Conservation (phyloP, 2,329 filamentous ascomycete genomes). For the Ophiocordyceps sinensis region DNA sequence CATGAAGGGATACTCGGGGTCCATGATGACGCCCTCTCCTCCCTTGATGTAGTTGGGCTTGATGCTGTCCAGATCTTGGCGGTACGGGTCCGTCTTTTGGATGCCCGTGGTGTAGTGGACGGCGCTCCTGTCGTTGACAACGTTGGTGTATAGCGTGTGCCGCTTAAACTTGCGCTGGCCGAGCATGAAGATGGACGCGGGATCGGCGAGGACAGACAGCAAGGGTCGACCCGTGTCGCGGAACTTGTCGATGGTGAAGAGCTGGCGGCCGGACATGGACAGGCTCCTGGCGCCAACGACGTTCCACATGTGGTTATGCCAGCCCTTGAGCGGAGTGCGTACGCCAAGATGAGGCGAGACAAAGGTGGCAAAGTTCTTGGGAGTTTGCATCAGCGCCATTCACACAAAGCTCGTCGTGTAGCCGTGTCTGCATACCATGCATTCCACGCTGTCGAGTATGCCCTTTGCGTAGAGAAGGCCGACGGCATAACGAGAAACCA, state of each 20-base stretch:
- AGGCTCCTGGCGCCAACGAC: constrained; percentile 68
- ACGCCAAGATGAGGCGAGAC: constrained; percentile 74
- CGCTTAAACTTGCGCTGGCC: constrained; percentile 64
- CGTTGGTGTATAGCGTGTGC: constrained; percentile 70
- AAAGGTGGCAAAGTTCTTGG: constrained; percentile 81
- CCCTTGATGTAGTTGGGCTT: constrained; percentile 61
- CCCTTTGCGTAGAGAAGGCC: constrained; percentile 73
- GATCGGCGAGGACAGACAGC: constrained; percentile 68
- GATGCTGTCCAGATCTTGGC: constrained; percentile 44
- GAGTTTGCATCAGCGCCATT: neutral
- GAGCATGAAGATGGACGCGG: constrained; percentile 71
- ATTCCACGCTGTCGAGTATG: constrained; percentile 63
- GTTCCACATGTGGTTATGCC: constrained; percentile 60
- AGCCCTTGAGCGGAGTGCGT: constrained; percentile 51
- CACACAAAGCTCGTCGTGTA: neutral
- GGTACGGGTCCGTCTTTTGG: constrained; percentile 63
- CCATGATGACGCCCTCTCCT: constrained; percentile 62
- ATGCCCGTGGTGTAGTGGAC: constrained; percentile 75
- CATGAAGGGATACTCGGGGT: constrained; percentile 47
- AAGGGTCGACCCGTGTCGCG: constrained; percentile 70
- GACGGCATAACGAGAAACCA: constrained; percentile 75
- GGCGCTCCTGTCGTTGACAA: constrained; percentile 71
- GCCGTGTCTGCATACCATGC: constrained; percentile 40
- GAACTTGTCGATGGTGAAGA: constrained; percentile 80
- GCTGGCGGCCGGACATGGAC: constrained; percentile 69